Evolutionary conservation across 108 stramenopile genomes (phyloP), one percentile per base, ranked within the genome.

Genomic region (Cylindrotheca fusiformis): DNA sequence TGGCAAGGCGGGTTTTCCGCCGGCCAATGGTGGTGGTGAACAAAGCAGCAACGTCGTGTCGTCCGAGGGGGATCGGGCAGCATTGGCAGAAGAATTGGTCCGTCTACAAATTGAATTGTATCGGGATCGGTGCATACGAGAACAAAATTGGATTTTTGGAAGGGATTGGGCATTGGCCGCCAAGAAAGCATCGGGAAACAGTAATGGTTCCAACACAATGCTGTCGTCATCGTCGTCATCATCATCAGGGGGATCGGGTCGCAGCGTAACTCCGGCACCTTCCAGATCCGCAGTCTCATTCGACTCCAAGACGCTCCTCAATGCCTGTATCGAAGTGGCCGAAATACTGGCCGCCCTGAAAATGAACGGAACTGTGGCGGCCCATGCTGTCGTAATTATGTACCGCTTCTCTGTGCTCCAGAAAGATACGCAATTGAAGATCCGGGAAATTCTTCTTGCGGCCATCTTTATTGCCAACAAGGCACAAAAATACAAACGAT

Each of bases 401-500:
- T 93, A 88, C 64, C 88, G 91, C 10, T 93, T 84, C 67, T 79
- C 77, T 20, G 62, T 79, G 3, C 31, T 61, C 23, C 73, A 78
- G 29, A 45, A 61, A n/a, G 65, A 61, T 30, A 65, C 85, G 4
- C 74, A 76, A 62, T 47, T 83, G 53, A 87, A 88, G 71, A 67
- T 80, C 18, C 75, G 88, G 29, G 91, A 93, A 47, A 58, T 83
- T 14, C 60, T 78, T 36, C 64, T 93, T 12, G 91, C 87, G 21
- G 84, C 84, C 46, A 59, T 90, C 10, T 93, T 90, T 36, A 67
- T 93, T 46, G 91, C 91, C 5, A 90, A 88, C 56, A 93, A 93
- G 66, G 76, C 87, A 12, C 88, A 93, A 66, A 93, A 93, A 55
- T 63, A 71, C 12, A 54, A 65, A 47, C 86, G 81, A 60, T 93